Evolutionary conservation across 768 basidiomycete species (phyloP).

Genomic region (Leccinellum albellum): DNA sequence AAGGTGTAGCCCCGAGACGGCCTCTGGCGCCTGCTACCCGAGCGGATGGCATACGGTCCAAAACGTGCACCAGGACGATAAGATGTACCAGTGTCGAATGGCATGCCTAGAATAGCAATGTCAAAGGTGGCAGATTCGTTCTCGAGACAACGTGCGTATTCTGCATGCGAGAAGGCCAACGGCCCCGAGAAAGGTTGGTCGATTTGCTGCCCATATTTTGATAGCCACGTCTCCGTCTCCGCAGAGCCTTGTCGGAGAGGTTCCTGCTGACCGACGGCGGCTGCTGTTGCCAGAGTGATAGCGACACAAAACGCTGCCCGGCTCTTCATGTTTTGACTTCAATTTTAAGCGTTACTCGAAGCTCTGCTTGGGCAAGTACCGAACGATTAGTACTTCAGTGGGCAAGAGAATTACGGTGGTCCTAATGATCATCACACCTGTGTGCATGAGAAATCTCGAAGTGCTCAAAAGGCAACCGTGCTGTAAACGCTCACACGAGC

Average conservation of each 20-base stretch:
- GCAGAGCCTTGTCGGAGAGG: constrained; percentile 6
- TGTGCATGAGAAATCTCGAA: neutral
- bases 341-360: neutral
- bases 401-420: neutral
- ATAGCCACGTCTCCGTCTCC: constrained; percentile 44
- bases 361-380: neutral
- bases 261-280: constrained; percentile 12
- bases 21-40: constrained; percentile 67
- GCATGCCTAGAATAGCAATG: constrained; percentile 77
- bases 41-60: constrained; percentile 82
- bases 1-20: constrained; percentile 61
- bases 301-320: neutral
- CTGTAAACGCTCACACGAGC: neutral
- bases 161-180: constrained; percentile 77
- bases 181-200: constrained; percentile 80
- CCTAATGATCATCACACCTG: neutral
- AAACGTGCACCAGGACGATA: constrained; percentile 73
- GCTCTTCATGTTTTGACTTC: constrained; percentile 11
- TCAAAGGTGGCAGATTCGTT: constrained; percentile 32
- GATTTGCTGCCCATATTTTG: constrained; percentile 71
- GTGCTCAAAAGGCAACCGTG: neutral
- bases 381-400: neutral
- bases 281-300: neutral
- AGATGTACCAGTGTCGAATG: constrained; percentile 66
- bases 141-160: constrained; percentile 42